Evolutionary conservation across 2,329 filamentous ascomycete species (phyloP), one percentile per base, ranked within the genome.

Genomic region (Ramularia endophylla): DNA sequence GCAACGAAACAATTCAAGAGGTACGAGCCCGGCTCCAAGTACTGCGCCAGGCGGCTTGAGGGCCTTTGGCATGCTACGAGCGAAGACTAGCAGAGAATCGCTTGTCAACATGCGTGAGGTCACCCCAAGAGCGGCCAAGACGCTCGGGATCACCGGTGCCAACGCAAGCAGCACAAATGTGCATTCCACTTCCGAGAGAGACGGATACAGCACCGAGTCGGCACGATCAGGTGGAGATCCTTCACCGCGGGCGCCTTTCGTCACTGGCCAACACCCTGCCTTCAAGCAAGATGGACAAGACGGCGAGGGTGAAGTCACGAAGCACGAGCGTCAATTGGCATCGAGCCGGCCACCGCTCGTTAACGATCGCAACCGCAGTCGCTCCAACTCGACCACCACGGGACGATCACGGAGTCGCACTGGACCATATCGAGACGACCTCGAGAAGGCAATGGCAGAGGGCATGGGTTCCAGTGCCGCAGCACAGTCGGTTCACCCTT

Each of bases 11-110:
- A 58, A 65, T 8, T 61, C 58, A 36, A 50, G 62, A 33, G 53
- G 52, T 29, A 44, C 50, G 20, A 64, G 61, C 37, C 62, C 62
- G 8, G 66, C 65, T 4, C 62, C 61, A 6, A 27, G 42, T 8
- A 46, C 47, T 30, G 38, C 48, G 13, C 41, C 50, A 29, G 63
- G 65, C 33, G 61, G 66, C 4, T 65, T 75, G 3, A 80, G 78
- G 52, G 74, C 79, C 1, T 65, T 86, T 17, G 79, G 75, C 16
- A 77, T 85, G 40, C 65, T 87, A 38, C 76, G 77, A 46, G 64
- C 74, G 16, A 86, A 84, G 63, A 74, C 80, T 3, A 88, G 84
- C 58, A 72, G 75, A 15, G 79, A 82, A 11, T 84, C 83, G 3
- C 65, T 87, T 18, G 68, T 72, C 18, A 74, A 70, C 35, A 68